These are phyloP conservation scores for Skeletonema costatum DNA, from an alignment of 108 stramenopile genomes.

Conservation along the genomic window DNA sequence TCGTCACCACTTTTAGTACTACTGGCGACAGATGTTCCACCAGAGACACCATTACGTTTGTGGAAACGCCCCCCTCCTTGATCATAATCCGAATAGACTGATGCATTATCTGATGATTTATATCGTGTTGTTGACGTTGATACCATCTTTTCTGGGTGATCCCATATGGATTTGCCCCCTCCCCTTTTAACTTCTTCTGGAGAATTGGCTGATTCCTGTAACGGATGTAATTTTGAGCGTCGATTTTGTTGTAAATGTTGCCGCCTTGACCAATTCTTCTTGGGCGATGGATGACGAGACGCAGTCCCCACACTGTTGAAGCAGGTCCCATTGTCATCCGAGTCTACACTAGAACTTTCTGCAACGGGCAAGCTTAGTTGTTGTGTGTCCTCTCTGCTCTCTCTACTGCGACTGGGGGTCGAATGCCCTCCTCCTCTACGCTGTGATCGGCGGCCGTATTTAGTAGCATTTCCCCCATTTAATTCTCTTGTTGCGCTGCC, in stretches of 20 bases:
- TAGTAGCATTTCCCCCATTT: not conserved
- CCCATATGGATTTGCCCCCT: conserved; percentile 18
- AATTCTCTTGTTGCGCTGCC: not conserved
- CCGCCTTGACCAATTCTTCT: not conserved
- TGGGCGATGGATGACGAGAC: conserved; percentile 25
- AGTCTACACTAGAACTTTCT: conserved; percentile 27
- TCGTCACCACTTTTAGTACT: conserved; percentile 4
- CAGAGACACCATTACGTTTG: conserved; percentile 69
- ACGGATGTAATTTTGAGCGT: not conserved
- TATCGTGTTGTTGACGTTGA: not conserved
- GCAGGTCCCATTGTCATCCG: conserved; percentile 42
- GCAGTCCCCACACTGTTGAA: conserved; percentile 47
- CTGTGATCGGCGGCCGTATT: not conserved
- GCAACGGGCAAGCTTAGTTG: conserved; percentile 7
- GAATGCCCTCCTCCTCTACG: not conserved
- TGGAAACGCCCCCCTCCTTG: conserved; percentile 72
- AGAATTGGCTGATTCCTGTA: not conserved
- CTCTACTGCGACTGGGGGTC: not conserved
- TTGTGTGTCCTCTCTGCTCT: conserved; percentile 5
- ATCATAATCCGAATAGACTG: conserved; percentile 79
- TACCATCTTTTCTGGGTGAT: conserved; percentile 17
- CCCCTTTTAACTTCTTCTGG: not conserved
- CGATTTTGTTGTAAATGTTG: conserved; percentile 5
- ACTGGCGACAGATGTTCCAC: conserved; percentile 4
- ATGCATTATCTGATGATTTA: conserved; percentile 43